A percentile compares a stretch with the other conserved stretches of the same genome.
Conservation (phyloP, 768 basidiomycete species). For the Termitomyces heimii region DNA sequence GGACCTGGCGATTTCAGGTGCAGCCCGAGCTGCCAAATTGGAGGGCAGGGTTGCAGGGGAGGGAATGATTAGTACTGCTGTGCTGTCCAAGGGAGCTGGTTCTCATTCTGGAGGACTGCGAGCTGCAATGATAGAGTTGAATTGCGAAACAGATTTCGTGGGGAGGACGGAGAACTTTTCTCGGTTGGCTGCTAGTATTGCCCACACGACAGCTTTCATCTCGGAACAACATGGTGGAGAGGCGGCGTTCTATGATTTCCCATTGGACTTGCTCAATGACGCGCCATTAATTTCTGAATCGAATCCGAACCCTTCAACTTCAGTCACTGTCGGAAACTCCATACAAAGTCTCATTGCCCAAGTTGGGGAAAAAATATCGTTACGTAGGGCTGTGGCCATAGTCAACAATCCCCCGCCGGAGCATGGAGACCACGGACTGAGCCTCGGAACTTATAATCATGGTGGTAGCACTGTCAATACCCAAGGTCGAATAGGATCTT, state of each 20-base stretch:
- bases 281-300: conserved; percentile 59
- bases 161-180: conserved; percentile 80
- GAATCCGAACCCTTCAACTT: conserved; percentile 26
- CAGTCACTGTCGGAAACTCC: conserved; percentile 50
- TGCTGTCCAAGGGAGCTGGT: conserved; percentile 60
- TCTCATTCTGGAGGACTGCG: conserved; percentile 45
- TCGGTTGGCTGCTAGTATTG: conserved; percentile 70
- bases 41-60: conserved; percentile 68
- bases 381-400: conserved; percentile 53
- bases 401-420: conserved; percentile 33
- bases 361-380: conserved; percentile 73
- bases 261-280: conserved; percentile 44
- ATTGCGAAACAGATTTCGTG: conserved; percentile 98
- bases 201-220: conserved; percentile 77
- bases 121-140: conserved; percentile 86
- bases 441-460: conserved; percentile 57
- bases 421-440: conserved; percentile 32
- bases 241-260: conserved; percentile 39
- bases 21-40: conserved; percentile 80
- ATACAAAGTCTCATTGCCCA: conserved; percentile 68
- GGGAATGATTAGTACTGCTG: conserved; percentile 73
- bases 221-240: conserved; percentile 31
- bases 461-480: conserved; percentile 40
- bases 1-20: conserved; percentile 66
- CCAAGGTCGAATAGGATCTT: conserved; percentile 55